Evolutionary conservation across 1,139 yeast genomes (phyloP).

Genomic region (Blastobotrys petasosporus): DNA sequence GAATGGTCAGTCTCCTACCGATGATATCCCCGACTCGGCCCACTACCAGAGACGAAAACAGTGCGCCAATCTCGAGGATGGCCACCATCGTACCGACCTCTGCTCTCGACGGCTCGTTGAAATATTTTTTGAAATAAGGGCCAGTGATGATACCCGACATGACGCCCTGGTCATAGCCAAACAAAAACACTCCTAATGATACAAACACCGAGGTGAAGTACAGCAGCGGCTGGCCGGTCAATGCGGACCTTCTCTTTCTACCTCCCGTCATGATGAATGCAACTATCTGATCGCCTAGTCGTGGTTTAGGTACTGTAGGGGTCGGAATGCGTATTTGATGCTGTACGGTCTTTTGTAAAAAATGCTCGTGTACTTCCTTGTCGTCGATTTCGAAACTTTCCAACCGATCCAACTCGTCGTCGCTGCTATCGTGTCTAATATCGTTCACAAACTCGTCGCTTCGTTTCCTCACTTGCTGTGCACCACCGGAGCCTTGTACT

Average conservation of each 20-base stretch:
- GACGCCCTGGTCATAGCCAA: slow-evolving; percentile 91
- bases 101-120: slow-evolving; percentile 62
- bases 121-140: slow-evolving; percentile 64
- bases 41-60: slow-evolving; percentile 67
- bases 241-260: slow-evolving; percentile 16
- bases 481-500: too few species aligned
- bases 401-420: background rate
- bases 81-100: slow-evolving; percentile 77
- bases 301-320: background rate
- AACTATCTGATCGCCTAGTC: slow-evolving; percentile 21
- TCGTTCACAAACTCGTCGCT: background rate
- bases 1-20: slow-evolving; percentile 75
- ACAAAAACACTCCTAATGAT: slow-evolving; percentile 73
- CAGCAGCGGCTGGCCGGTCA: slow-evolving; percentile 35
- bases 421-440: background rate
- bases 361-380: slow-evolving; percentile 5
- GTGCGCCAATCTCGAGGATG: slow-evolving; percentile 79
- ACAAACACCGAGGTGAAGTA: slow-evolving; percentile 81
- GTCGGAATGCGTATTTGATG: background rate
- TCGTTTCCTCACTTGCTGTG: background rate
- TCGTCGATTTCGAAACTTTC: slow-evolving; percentile 21
- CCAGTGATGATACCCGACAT: slow-evolving; percentile 75
- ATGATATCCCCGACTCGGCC: slow-evolving; percentile 74
- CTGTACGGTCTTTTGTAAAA: background rate
- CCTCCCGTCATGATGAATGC: slow-evolving; percentile 28